These are phyloP conservation scores for Daldinia sp. DNA, from an alignment of 2,329 filamentous ascomycete genomes.

Conservation along the genomic window DNA sequence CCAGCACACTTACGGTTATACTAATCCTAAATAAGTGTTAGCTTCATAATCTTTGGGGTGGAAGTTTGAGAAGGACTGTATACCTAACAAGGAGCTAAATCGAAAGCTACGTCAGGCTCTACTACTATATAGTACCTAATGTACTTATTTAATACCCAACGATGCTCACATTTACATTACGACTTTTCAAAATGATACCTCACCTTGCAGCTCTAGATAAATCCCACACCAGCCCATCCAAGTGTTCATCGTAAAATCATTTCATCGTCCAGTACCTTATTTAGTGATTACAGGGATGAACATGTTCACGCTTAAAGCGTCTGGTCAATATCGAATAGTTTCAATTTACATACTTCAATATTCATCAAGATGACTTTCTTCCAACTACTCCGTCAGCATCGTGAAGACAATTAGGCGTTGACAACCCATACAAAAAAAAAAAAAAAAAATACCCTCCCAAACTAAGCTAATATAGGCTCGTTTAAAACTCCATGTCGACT, in stretches of 20 bases:
- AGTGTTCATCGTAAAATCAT: background rate
- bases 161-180: constrained; percentile 11
- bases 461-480: background rate
- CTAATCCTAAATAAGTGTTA: background rate
- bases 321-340: background rate
- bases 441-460: background rate
- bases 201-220: constrained; percentile 9
- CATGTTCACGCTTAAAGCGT: background rate
- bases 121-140: background rate
- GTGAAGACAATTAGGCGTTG: constrained; percentile 6
- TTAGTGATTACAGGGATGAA: background rate
- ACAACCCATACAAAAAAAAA: background rate
- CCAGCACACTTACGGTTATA: background rate
- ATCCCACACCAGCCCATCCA: background rate
- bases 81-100: background rate
- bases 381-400: background rate
- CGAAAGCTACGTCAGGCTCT: constrained; percentile 19
- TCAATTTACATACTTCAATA: background rate
- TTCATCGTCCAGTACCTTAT: background rate
- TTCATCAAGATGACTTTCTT: background rate
- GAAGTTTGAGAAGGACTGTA: background rate
- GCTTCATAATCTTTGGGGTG: background rate
- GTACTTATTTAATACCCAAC: constrained; percentile 27
- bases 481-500: constrained; percentile 44
- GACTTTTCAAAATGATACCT: constrained; percentile 3